A percentile compares a stretch with the other conserved stretches of the same genome.
Evolutionary conservation across 768 basidiomycete species (phyloP).

Genomic region (Podaxis sp.): DNA sequence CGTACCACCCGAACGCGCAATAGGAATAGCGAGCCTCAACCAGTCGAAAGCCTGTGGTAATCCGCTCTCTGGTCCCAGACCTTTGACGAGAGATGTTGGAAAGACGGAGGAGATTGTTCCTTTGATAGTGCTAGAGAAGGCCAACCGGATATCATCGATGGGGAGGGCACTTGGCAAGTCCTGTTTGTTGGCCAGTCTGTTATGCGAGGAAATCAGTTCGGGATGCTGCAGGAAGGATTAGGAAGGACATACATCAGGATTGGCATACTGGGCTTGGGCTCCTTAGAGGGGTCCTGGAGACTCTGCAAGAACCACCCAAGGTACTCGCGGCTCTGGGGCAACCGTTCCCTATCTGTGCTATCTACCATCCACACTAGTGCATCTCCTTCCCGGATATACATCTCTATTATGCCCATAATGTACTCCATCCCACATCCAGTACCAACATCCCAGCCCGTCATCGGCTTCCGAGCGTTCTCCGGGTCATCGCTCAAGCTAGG

Average conservation of each 20-base stretch:
- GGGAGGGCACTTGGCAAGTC: slow-evolving; percentile 53
- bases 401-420: slow-evolving; percentile 30
- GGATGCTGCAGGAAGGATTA: not conserved
- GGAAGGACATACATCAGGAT: slow-evolving; percentile 30
- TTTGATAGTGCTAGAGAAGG: slow-evolving; percentile 28
- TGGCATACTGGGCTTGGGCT: slow-evolving; percentile 21
- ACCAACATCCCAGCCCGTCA: slow-evolving; percentile 66
- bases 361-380: slow-evolving; percentile 70
- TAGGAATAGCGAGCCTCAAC: slow-evolving; percentile 31
- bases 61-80: slow-evolving; percentile 21
- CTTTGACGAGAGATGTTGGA: slow-evolving; percentile 21
- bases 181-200: slow-evolving; percentile 59
- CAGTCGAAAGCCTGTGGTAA: slow-evolving; percentile 40
- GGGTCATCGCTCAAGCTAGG: slow-evolving; percentile 12
- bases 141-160: slow-evolving; percentile 41
- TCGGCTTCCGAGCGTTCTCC: not conserved
- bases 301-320: slow-evolving; percentile 38
- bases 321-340: slow-evolving; percentile 50
- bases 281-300: slow-evolving; percentile 28
- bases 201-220: not conserved
- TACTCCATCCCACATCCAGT: slow-evolving; percentile 44
- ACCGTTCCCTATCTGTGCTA: slow-evolving; percentile 45
- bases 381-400: slow-evolving; percentile 33
- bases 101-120: slow-evolving; percentile 29
- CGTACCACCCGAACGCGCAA: slow-evolving; percentile 16